Evolutionary conservation across 108 stramenopile species (phyloP).

Genomic region (Cyclotella baltica): DNA sequence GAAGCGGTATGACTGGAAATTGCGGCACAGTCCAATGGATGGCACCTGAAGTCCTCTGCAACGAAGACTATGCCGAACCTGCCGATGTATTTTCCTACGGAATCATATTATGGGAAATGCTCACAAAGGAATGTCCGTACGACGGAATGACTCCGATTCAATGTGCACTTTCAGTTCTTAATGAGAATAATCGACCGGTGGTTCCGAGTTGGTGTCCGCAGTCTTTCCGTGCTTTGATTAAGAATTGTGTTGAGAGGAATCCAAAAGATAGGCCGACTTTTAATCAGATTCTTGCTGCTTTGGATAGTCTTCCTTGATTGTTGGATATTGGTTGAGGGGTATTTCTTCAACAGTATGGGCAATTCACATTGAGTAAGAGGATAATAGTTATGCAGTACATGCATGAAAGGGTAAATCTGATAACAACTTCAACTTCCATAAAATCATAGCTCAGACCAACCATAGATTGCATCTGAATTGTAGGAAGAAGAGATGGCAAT

Average conservation of each 20-base stretch:
- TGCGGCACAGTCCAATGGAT: slow-evolving; percentile 97
- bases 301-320: slow-evolving; percentile 74
- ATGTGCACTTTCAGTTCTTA: slow-evolving; percentile 88
- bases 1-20: slow-evolving; percentile 90
- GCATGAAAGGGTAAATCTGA: no score
- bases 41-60: slow-evolving; percentile 93
- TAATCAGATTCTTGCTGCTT: slow-evolving; percentile 64
- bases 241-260: slow-evolving; percentile 75
- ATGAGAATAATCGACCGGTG: slow-evolving; percentile 77
- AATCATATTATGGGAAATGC: slow-evolving; percentile 86
- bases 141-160: slow-evolving; percentile 92
- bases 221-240: slow-evolving; percentile 70
- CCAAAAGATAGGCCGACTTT: slow-evolving; percentile 78
- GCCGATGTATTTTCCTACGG: slow-evolving; percentile 89
- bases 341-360: no score
- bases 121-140: slow-evolving; percentile 87
- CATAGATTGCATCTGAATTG: no score
- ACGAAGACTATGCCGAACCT: slow-evolving; percentile 79
- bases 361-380: no score
- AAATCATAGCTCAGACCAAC: no score
- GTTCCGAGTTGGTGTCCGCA: slow-evolving; percentile 91
- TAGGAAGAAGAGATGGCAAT: no score
- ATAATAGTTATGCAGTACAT: no score
- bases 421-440: no score
- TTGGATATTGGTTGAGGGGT: no score